Evolutionary conservation across 148 eudicot species (phyloP).

Genomic region (Polygonum maritimum): DNA sequence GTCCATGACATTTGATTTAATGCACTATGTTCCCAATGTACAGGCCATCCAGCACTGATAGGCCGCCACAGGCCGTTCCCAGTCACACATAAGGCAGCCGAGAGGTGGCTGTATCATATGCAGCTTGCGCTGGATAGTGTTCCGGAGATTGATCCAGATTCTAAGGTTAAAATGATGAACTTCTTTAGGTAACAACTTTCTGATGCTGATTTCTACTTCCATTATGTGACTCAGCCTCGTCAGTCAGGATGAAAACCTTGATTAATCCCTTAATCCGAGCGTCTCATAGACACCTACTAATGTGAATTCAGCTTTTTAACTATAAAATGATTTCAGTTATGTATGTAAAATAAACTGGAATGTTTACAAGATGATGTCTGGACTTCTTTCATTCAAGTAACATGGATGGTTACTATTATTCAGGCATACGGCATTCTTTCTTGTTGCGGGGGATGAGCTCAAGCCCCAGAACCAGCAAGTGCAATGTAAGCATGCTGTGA

Average conservation of each 20-base stretch:
- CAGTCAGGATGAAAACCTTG: neutral
- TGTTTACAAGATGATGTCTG: no score
- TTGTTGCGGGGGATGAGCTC: constrained; percentile 90
- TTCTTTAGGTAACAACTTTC: constrained; percentile 62
- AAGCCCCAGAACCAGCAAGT: constrained; percentile 41
- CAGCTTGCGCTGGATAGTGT: constrained; percentile 56
- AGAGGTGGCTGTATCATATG: constrained; percentile 94
- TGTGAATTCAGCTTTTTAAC: no score
- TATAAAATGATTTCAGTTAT: no score
- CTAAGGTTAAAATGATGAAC: constrained; percentile 75
- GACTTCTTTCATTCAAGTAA: neutral
- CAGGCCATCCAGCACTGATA: constrained; percentile 91
- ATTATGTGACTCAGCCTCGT: neutral
- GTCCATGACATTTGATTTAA: neutral
- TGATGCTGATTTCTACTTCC: neutral
- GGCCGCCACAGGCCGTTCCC: constrained; percentile 90
- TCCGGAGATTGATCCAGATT: constrained; percentile 55
- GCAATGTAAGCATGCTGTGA: constrained; percentile 41
- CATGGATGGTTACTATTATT: neutral
- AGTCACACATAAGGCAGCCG: constrained; percentile 77
- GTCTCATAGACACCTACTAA: no score
- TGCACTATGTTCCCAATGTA: neutral
- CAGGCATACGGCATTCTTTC: constrained; percentile 93
- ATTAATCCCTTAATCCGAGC: neutral
- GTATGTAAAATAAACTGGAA: no score